Evolutionary conservation across 1,284 basidiomycete genomes (phyloP).

Genomic region (Bjerkandera adusta): DNA sequence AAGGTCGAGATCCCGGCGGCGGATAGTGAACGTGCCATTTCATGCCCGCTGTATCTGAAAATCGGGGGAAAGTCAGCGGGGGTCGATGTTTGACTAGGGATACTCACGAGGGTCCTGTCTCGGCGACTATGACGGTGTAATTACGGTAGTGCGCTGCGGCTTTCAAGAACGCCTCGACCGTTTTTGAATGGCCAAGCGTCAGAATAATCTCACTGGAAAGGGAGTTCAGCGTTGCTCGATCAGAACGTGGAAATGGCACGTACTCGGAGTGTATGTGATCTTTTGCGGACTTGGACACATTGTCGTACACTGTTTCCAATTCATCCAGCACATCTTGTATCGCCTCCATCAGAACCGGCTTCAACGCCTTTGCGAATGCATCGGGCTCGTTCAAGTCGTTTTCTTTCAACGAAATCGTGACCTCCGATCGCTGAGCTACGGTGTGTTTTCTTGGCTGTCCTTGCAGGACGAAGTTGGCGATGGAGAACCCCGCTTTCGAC

Average conservation of each 20-base stretch:
- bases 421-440: slow-evolving; percentile 47
- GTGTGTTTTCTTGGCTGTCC: slow-evolving; percentile 73
- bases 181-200: slow-evolving; percentile 92
- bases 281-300: slow-evolving; percentile 90
- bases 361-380: slow-evolving; percentile 66
- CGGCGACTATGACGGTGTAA: slow-evolving; percentile 95
- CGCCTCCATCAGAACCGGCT: slow-evolving; percentile 84
- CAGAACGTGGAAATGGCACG: slow-evolving; percentile 29
- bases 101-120: slow-evolving; percentile 86
- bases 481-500: slow-evolving; percentile 52
- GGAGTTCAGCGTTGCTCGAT: neutral
- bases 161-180: slow-evolving; percentile 93
- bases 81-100: neutral
- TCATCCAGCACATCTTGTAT: slow-evolving; percentile 95
- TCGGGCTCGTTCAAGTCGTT: slow-evolving; percentile 72
- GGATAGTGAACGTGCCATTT: slow-evolving; percentile 81
- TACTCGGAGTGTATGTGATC: slow-evolving; percentile 98
- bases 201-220: slow-evolving; percentile 86
- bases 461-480: slow-evolving; percentile 74
- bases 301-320: slow-evolving; percentile 93
- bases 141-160: slow-evolving; percentile 88
- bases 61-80: neutral
- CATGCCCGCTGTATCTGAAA: slow-evolving; percentile 77
- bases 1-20: slow-evolving; percentile 86
- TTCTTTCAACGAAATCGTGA: slow-evolving; percentile 55